Conservation (phyloP, 2,329 filamentous ascomycete genomes). For the Aspergillus unguis region DNA sequence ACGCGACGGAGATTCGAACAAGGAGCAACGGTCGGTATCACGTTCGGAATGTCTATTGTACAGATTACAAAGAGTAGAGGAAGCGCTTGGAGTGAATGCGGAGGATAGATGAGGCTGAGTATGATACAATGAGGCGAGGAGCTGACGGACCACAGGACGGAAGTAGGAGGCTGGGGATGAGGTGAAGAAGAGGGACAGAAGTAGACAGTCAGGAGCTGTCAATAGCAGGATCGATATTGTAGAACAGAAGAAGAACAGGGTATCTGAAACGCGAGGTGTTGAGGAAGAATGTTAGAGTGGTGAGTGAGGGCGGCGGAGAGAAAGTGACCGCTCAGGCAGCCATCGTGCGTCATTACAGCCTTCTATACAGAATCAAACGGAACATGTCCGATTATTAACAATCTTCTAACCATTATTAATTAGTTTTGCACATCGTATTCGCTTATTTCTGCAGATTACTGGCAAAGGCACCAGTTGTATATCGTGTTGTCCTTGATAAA, state of each 20-base stretch:
- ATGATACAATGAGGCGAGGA: conserved; percentile 8
- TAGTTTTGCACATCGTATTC: too few relatives aligned
- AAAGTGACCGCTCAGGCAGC: conserved; percentile 9
- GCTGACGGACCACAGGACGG: not conserved
- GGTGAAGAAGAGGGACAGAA: not conserved
- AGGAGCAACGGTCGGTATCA: conserved; percentile 1
- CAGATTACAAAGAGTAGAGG: not conserved
- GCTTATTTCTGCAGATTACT: too few relatives aligned
- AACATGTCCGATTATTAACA: not conserved
- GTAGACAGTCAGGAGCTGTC: not conserved
- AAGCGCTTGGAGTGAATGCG: not conserved
- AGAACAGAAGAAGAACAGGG: conserved; percentile 5
- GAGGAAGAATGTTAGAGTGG: conserved; percentile 8
- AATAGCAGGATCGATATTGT: not conserved
- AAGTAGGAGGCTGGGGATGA: not conserved
- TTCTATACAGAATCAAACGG: not conserved
- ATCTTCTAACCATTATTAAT: too few relatives aligned
- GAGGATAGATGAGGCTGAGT: not conserved
- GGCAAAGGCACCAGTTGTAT: too few relatives aligned
- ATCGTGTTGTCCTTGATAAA: not conserved
- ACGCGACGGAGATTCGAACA: not conserved
- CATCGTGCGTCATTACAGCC: conserved; percentile 12
- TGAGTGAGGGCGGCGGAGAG: conserved; percentile 12
- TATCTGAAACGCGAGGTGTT: conserved; percentile 1
- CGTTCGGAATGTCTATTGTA: not conserved